phyloP scores from a whole-genome alignment of 768 basidiomycete genomes.

The Tulasnella sp. region DNA sequence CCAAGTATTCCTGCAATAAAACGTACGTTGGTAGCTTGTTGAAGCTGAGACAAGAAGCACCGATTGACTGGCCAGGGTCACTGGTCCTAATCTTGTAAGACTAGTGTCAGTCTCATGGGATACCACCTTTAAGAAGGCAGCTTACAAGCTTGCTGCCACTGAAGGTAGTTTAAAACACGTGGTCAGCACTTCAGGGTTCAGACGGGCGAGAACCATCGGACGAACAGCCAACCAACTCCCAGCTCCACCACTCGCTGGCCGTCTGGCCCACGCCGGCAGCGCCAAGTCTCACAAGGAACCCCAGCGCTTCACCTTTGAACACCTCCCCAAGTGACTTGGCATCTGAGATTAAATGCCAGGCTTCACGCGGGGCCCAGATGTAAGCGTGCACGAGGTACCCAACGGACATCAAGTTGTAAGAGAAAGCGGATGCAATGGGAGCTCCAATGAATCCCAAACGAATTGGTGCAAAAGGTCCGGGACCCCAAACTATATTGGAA shows the following conservation, averaged over 20 bases:
- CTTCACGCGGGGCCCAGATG: slow-evolving; percentile 57
- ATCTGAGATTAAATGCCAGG: slow-evolving; percentile 68
- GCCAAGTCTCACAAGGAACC: slow-evolving; percentile 68
- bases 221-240: slow-evolving; percentile 73
- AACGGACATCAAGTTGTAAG: slow-evolving; percentile 77
- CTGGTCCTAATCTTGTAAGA: slow-evolving; percentile 64
- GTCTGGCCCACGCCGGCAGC: slow-evolving; percentile 67
- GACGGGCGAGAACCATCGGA: slow-evolving; percentile 22
- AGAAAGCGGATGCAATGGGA: slow-evolving; percentile 82
- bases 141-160: slow-evolving; percentile 57
- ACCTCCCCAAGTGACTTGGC: slow-evolving; percentile 36
- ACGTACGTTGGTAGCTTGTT: slow-evolving; percentile 78
- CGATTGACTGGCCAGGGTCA: slow-evolving; percentile 81
- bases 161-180: background rate
- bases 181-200: slow-evolving; percentile 8
- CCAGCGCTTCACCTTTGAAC: slow-evolving; percentile 63
- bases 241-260: slow-evolving; percentile 87
- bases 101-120: slow-evolving; percentile 32
- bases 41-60: slow-evolving; percentile 74
- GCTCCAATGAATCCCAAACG: slow-evolving; percentile 89
- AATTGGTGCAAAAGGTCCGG: slow-evolving; percentile 42
- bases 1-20: slow-evolving; percentile 41
- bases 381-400: slow-evolving; percentile 62
- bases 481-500: slow-evolving; percentile 28
- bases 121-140: slow-evolving; percentile 12